These are phyloP conservation scores for Stagonosporopsis rhizophila DNA, from an alignment of 2,329 filamentous ascomycete genomes.

Conservation along the genomic window DNA sequence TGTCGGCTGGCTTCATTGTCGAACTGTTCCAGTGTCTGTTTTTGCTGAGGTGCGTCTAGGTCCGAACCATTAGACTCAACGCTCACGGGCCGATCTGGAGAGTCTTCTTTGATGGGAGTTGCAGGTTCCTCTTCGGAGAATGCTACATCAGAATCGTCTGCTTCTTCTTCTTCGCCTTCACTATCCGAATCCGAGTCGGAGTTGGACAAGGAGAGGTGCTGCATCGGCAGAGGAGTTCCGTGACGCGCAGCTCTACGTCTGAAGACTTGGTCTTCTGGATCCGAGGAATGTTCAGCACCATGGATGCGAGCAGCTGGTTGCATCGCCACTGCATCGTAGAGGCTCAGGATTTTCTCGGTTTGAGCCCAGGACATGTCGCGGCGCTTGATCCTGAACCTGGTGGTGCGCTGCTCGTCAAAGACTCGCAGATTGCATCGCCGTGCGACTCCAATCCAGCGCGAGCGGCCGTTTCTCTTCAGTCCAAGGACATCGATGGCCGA, in stretches of 20 bases:
- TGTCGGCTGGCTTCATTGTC: constrained; percentile 54
- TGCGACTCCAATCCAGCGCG: constrained; percentile 61
- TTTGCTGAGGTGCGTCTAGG: neutral
- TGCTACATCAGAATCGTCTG: constrained; percentile 8
- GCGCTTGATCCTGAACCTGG: constrained; percentile 30
- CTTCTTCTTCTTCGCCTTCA: constrained; percentile 5
- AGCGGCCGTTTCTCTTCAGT: constrained; percentile 54
- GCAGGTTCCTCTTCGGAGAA: neutral
- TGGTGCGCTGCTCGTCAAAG: constrained; percentile 33
- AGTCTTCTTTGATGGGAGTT: neutral
- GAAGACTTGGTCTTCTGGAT: constrained; percentile 27
- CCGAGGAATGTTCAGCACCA: constrained; percentile 4
- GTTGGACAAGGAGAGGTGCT: constrained; percentile 20
- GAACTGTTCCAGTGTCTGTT: constrained; percentile 47
- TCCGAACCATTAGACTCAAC: neutral
- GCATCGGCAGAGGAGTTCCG: constrained; percentile 38
- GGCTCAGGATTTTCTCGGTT: constrained; percentile 41
- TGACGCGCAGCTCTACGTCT: constrained; percentile 32
- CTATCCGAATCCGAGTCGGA: constrained; percentile 23
- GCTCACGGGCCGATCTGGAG: constrained; percentile 9
- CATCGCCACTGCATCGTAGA: constrained; percentile 27
- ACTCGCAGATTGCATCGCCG: constrained; percentile 62
- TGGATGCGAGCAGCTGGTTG: constrained; percentile 41
- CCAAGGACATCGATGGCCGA: constrained; percentile 63
- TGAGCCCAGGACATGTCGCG: constrained; percentile 54